These are phyloP conservation scores for Marasmius tenuissimus DNA, from an alignment of 1,284 basidiomycete genomes.

Conservation along the genomic window DNA sequence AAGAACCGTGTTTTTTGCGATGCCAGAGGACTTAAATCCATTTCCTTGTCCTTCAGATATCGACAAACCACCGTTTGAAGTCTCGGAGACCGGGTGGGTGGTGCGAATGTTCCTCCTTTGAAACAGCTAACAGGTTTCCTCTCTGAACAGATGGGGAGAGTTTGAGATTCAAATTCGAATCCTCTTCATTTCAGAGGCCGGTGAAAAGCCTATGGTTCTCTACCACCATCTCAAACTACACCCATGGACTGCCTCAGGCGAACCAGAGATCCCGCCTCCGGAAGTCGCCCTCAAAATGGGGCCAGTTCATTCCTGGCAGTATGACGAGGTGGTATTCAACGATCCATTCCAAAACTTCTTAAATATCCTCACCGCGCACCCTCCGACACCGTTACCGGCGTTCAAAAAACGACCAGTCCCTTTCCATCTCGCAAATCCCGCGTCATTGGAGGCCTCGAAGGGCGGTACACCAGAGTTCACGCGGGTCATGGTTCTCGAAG, in stretches of 20 bases:
- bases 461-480: slow-evolving; percentile 80
- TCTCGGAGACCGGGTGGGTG: slow-evolving; percentile 88
- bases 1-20: background rate
- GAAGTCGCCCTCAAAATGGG: slow-evolving; percentile 64
- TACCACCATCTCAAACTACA: slow-evolving; percentile 97
- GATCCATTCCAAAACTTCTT: slow-evolving; percentile 93
- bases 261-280: slow-evolving; percentile 63
- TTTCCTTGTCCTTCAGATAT: slow-evolving; percentile 56
- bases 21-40: slow-evolving; percentile 3
- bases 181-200: slow-evolving; percentile 89
- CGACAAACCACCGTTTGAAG: slow-evolving; percentile 92
- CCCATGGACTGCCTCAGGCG: slow-evolving; percentile 75
- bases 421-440: slow-evolving; percentile 66
- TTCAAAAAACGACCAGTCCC: slow-evolving; percentile 64
- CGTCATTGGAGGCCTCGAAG: slow-evolving; percentile 61
- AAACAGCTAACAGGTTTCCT: background rate
- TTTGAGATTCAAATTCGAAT: slow-evolving; percentile 96
- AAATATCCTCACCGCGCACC: slow-evolving; percentile 76
- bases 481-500: slow-evolving; percentile 81
- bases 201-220: slow-evolving; percentile 86
- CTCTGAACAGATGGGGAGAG: slow-evolving; percentile 87
- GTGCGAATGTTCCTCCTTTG: background rate
- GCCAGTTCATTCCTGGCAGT: slow-evolving; percentile 98
- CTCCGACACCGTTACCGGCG: slow-evolving; percentile 82
- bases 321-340: slow-evolving; percentile 97